Evolutionary conservation across 1,284 basidiomycete species (phyloP).

Genomic region (Fomitopsis betulina): DNA sequence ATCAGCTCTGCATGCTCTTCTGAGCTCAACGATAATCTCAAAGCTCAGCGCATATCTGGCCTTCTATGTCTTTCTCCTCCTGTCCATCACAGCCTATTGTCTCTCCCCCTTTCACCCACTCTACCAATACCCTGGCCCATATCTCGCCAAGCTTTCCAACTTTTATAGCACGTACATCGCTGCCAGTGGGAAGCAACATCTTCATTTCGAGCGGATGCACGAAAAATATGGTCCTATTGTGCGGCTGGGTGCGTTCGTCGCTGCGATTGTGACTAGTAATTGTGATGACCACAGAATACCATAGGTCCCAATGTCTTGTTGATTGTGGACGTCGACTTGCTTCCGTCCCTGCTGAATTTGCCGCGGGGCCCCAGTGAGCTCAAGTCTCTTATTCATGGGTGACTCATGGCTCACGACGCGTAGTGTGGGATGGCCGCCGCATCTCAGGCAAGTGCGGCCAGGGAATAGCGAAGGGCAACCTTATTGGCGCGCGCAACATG

Average conservation of each 20-base stretch:
- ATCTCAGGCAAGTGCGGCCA: neutral
- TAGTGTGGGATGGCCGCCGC: slow-evolving; percentile 6
- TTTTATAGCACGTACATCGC: slow-evolving; percentile 15
- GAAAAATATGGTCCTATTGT: slow-evolving; percentile 27
- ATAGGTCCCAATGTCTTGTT: slow-evolving; percentile 25
- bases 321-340: slow-evolving; percentile 16
- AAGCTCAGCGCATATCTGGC: neutral
- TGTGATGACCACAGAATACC: neutral
- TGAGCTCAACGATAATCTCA: neutral
- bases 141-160: slow-evolving; percentile 19
- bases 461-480: neutral
- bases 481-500: slow-evolving; percentile 23
- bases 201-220: slow-evolving; percentile 21
- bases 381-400: neutral
- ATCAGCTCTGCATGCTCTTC: neutral
- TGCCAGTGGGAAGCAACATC: slow-evolving; percentile 19
- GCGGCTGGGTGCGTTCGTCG: slow-evolving; percentile 18
- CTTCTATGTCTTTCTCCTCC: slow-evolving; percentile 4
- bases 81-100: slow-evolving; percentile 22
- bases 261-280: neutral
- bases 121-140: slow-evolving; percentile 24
- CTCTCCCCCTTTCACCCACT: slow-evolving; percentile 28
- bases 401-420: neutral
- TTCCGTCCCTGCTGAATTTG: slow-evolving; percentile 9
- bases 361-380: neutral